Evolutionary conservation across 2,329 filamentous ascomycete genomes (phyloP).

Genomic region (Clarireedia hainanense): DNA sequence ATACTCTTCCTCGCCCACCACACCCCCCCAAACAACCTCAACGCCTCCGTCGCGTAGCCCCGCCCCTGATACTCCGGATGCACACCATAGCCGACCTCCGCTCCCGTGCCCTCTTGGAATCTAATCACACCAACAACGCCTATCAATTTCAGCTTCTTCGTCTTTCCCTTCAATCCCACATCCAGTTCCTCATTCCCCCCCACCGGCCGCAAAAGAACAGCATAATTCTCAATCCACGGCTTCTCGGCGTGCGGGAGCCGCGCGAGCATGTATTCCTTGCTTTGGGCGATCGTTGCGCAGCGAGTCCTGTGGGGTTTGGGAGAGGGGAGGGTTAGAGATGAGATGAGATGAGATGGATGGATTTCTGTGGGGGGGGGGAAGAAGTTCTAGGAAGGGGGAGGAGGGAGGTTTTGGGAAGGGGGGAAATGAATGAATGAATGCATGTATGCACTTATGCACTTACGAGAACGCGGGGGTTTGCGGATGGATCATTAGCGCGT

Average conservation of each 20-base stretch:
- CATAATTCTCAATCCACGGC: conserved; percentile 17
- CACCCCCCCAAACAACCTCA: conserved; percentile 11
- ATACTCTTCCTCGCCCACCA: conserved; percentile 7
- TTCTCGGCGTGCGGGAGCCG: conserved; percentile 7
- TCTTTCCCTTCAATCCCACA: neutral
- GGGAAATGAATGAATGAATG: too few relatives aligned
- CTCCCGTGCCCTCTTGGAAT: conserved; percentile 10
- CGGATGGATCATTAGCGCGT: too few relatives aligned
- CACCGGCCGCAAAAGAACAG: conserved; percentile 15
- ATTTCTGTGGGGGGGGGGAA: too few relatives aligned
- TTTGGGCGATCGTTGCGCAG: neutral
- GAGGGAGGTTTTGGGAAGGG: too few relatives aligned
- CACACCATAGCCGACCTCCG: conserved; percentile 17
- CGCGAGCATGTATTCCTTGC: conserved; percentile 7
- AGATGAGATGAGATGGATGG: neutral
- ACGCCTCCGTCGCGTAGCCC: conserved; percentile 17
- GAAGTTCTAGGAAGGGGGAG: too few relatives aligned
- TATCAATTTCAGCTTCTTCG: conserved; percentile 11
- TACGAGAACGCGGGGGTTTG: too few relatives aligned
- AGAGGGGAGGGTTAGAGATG: neutral
- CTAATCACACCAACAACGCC: conserved; percentile 12
- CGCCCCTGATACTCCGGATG: conserved; percentile 11
- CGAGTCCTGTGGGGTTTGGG: neutral
- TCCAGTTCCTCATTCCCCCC: neutral
- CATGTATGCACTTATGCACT: too few relatives aligned